Evolutionary conservation across 1,139 yeast genomes (phyloP).

Genomic region (Kurtzmaniella natalensis): DNA sequence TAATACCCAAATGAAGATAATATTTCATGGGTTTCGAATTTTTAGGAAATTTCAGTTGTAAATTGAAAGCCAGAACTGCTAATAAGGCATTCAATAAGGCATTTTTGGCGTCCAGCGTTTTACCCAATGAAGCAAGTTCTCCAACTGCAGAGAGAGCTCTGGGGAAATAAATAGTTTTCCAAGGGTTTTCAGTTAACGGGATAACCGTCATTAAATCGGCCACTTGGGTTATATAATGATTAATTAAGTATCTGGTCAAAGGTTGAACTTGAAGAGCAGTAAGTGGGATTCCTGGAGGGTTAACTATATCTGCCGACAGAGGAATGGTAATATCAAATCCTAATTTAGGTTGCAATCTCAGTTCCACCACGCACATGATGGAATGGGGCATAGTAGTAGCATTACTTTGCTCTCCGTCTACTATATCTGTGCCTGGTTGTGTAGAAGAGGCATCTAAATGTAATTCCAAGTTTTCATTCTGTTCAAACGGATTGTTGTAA

Average conservation of each 20-base stretch:
- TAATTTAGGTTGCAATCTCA: conserved; percentile 41
- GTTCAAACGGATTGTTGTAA: conserved; percentile 40
- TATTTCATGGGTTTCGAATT: conserved; percentile 62
- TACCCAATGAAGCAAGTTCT: conserved; percentile 70
- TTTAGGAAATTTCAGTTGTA: conserved; percentile 65
- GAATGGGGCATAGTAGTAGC: conserved; percentile 39
- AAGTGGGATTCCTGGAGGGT: conserved; percentile 38
- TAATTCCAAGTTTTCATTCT: conserved; percentile 40
- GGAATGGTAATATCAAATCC: conserved; percentile 36
- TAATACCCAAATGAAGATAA: conserved; percentile 68
- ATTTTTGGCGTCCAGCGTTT: conserved; percentile 71
- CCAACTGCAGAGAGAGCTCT: conserved; percentile 79
- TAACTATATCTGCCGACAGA: conserved; percentile 5
- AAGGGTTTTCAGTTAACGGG: conserved; percentile 76
- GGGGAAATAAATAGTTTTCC: conserved; percentile 83
- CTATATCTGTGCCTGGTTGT: conserved; percentile 25
- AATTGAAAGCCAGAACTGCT: conserved; percentile 78
- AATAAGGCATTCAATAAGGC: conserved; percentile 74
- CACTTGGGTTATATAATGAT: conserved; percentile 73
- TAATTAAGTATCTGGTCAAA: conserved; percentile 62
- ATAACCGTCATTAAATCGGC: conserved; percentile 88
- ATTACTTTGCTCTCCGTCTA: conserved; percentile 31
- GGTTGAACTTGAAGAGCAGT: conserved; percentile 64
- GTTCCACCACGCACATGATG: conserved; percentile 45
- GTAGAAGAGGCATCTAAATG: conserved; percentile 38